These are phyloP conservation scores for Talaromyces albobiverticillius DNA, from an alignment of 2,329 filamentous ascomycete genomes.

Conservation along the genomic window DNA sequence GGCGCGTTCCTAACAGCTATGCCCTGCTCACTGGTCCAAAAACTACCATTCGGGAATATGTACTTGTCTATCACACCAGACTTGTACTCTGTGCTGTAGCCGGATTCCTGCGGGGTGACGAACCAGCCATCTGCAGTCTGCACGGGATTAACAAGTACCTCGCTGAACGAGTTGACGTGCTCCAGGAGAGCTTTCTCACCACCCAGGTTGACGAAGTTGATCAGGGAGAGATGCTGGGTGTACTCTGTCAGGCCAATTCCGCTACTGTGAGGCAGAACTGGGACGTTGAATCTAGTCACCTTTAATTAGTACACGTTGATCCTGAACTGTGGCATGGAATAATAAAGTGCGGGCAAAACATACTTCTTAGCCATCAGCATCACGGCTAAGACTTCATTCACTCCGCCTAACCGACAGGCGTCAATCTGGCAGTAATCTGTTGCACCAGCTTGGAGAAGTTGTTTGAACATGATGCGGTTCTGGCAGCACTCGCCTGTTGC, in stretches of 20 bases:
- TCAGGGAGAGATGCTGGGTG: slow-evolving; percentile 86
- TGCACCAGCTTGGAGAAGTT: slow-evolving; percentile 73
- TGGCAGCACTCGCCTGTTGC: slow-evolving; percentile 95
- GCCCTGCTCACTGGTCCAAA: no score
- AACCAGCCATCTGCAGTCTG: background rate
- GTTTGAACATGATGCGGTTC: slow-evolving; percentile 92
- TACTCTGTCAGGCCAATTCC: slow-evolving; percentile 90
- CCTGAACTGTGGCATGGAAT: no score
- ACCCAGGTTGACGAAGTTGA: slow-evolving; percentile 84
- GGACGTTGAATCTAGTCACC: slow-evolving; percentile 56
- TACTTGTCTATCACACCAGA: background rate
- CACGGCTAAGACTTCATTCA: slow-evolving; percentile 61
- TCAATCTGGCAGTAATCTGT: slow-evolving; percentile 89
- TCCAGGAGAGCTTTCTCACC: slow-evolving; percentile 82
- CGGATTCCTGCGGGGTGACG: background rate
- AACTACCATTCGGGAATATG: no score
- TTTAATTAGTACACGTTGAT: no score
- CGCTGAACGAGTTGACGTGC: slow-evolving; percentile 71
- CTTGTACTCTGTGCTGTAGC: background rate
- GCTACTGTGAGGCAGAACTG: slow-evolving; percentile 83
- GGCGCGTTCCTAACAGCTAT: no score
- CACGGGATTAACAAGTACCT: background rate
- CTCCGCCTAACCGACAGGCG: slow-evolving; percentile 81
- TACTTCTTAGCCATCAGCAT: background rate
- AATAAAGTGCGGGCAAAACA: no score